A percentile compares a stretch with the other conserved stretches of the same genome.
Evolutionary conservation across 2,329 filamentous ascomycete genomes (phyloP).

Genomic region (Aspergillus udagawae): DNA sequence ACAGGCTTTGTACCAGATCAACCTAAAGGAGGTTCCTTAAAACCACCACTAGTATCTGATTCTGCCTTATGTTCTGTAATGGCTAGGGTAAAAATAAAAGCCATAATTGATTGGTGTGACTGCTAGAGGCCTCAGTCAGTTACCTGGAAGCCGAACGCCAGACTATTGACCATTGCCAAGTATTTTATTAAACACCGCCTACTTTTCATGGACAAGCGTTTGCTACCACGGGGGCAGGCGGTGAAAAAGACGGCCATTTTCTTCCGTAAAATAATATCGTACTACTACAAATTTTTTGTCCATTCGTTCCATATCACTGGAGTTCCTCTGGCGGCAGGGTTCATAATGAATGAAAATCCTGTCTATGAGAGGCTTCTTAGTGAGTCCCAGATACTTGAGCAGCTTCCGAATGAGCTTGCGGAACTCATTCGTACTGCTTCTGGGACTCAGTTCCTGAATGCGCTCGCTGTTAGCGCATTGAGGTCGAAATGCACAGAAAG

Average conservation of each 20-base stretch:
- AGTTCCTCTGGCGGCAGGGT: slow-evolving; percentile 33
- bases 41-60: too few relatives aligned
- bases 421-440: slow-evolving; percentile 61
- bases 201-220: neutral
- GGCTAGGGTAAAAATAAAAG: too few relatives aligned
- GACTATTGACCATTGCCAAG: too few relatives aligned
- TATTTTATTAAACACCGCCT: neutral
- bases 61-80: too few relatives aligned
- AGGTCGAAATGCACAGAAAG: slow-evolving; percentile 65
- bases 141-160: too few relatives aligned
- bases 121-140: too few relatives aligned
- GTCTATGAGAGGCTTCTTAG: slow-evolving; percentile 50
- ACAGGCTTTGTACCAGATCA: too few relatives aligned
- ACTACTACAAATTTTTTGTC: slow-evolving; percentile 20
- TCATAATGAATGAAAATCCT: slow-evolving; percentile 37
- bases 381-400: slow-evolving; percentile 48
- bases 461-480: slow-evolving; percentile 66
- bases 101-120: too few relatives aligned
- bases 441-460: slow-evolving; percentile 65
- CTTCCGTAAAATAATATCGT: slow-evolving; percentile 29
- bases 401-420: slow-evolving; percentile 67
- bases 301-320: slow-evolving; percentile 25
- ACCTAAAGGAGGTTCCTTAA: too few relatives aligned
- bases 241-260: slow-evolving; percentile 14
- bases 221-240: slow-evolving; percentile 15